Conservation (phyloP, 495 filamentous ascomycete species). For the Neurospora sp. region DNA sequence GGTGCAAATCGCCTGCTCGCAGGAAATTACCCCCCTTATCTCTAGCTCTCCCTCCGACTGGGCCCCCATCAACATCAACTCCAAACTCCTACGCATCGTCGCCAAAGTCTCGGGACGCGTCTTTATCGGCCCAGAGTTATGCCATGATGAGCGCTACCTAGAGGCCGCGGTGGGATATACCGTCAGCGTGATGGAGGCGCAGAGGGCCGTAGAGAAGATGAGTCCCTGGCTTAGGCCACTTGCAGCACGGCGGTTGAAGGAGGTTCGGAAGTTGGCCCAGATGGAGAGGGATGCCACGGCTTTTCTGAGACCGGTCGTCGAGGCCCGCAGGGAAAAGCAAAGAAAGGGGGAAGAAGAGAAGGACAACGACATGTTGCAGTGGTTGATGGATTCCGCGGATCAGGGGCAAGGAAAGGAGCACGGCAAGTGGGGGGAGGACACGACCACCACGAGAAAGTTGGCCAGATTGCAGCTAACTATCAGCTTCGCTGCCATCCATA, state of each 20-base stretch:
- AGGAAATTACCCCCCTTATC: constrained; percentile 11
- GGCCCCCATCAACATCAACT: constrained; percentile 27
- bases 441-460: constrained; percentile 12
- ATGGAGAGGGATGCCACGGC: constrained; percentile 17
- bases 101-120: constrained; percentile 47
- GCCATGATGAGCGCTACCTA: constrained; percentile 47
- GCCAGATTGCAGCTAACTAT: constrained; percentile 29
- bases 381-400: constrained; percentile 22
- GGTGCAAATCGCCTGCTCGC: constrained; percentile 11
- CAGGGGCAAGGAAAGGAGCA: constrained; percentile 1
- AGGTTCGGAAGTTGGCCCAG: constrained; percentile 18
- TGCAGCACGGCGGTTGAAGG: constrained; percentile 21
- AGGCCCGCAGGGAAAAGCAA: constrained; percentile 10
- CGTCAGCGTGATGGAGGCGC: constrained; percentile 32
- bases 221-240: constrained; percentile 22
- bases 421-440: constrained; percentile 8
- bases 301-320: constrained; percentile 23
- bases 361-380: constrained; percentile 31
- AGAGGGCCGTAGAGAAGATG: constrained; percentile 19
- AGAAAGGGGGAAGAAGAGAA: constrained; percentile 12
- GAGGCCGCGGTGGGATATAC: constrained; percentile 49
- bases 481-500: constrained; percentile 44
- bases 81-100: constrained; percentile 36
- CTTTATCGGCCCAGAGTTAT: constrained; percentile 46
- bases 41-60: constrained; percentile 22